A percentile compares a stretch with the other conserved stretches of the same genome.
phyloP scores from a whole-genome alignment of 495 filamentous ascomycete genomes.

The Evansstolkia leycettana region DNA sequence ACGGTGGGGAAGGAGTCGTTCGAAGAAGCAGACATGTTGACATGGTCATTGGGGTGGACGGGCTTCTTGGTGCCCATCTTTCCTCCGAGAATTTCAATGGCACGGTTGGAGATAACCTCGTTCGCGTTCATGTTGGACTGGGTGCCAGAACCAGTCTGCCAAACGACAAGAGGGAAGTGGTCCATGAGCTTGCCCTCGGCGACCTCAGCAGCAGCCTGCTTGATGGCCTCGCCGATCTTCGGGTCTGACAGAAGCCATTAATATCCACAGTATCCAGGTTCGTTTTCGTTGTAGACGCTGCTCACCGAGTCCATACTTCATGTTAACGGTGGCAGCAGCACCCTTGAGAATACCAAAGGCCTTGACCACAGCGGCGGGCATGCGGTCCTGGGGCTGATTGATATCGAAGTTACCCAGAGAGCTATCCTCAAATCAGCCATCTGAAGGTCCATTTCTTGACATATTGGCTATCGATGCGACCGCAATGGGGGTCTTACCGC shows the following conservation, averaged over 20 bases:
- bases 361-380: conserved; percentile 83
- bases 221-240: conserved; percentile 83
- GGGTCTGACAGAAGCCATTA: conserved; percentile 43
- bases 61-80: conserved; percentile 93
- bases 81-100: conserved; percentile 94
- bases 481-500: conserved; percentile 44
- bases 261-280: background rate
- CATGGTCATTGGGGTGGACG: conserved; percentile 98
- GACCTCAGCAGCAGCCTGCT: conserved; percentile 89
- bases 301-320: conserved; percentile 88
- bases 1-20: conserved; percentile 99
- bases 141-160: conserved; percentile 97
- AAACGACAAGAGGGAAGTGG: conserved; percentile 97
- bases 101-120: conserved; percentile 98
- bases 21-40: conserved; percentile 97
- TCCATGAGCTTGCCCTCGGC: conserved; percentile 87
- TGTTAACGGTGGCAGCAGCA: conserved; percentile 91
- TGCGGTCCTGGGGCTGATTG: conserved; percentile 97
- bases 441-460: background rate
- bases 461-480: too few species aligned
- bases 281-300: conserved; percentile 4
- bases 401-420: conserved; percentile 96
- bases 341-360: conserved; percentile 98
- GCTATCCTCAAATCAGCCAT: conserved; percentile 21
- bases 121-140: conserved; percentile 99